Base-by-base conservation (phyloP, 805 yeast species). In the Pichia exigua region DNA sequence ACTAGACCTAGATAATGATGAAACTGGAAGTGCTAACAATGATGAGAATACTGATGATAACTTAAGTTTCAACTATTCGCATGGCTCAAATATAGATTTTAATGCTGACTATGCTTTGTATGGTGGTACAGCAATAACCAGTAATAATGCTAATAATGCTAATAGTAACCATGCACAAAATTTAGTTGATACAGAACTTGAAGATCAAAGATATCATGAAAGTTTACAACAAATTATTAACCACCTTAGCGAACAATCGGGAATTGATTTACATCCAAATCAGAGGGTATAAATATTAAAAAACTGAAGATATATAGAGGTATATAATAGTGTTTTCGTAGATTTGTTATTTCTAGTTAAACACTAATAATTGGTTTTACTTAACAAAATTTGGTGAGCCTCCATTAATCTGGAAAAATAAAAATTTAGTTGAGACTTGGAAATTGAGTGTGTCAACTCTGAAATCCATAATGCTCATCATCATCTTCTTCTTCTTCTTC, bases 1-100 rank as follows among this genome's bases (percentile, higher is more conserved):
- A n/a, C 12, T 35, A 35, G n/a, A 35, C 17, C 69, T 75, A 3
- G 64, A 63, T 47, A 59, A 62, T 22, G 60, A 54, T 24, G 30
- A 24, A 9, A 20, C 26, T 17, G 42, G 17, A 4, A 27, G 42
- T 10, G 45, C 21, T 21, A 32, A 39, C 22, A 6, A 45, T 13
- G n/a, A 17, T 24, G 47, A n/a, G 4, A 11, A 26, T 7, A 40
- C 26, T 17, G 35, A n/a, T 22, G 32, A 35, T 20, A 22, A 28
- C 13, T 42, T 42, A 27, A 24, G 44, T 7, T n/a, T 35, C 17
- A 50, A 12, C 7, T 3, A 50, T 17, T 47, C 44, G 21, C 51
- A 55, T n/a, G 6, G 49, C 12, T 47, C 44, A 24, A 51, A 55
- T 13, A 47, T 46, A 21, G 54, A 46, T 30, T 35, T 51, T 17